phyloP scores from a whole-genome alignment of 768 basidiomycete species.

The Amanita pseudoporphyria region DNA sequence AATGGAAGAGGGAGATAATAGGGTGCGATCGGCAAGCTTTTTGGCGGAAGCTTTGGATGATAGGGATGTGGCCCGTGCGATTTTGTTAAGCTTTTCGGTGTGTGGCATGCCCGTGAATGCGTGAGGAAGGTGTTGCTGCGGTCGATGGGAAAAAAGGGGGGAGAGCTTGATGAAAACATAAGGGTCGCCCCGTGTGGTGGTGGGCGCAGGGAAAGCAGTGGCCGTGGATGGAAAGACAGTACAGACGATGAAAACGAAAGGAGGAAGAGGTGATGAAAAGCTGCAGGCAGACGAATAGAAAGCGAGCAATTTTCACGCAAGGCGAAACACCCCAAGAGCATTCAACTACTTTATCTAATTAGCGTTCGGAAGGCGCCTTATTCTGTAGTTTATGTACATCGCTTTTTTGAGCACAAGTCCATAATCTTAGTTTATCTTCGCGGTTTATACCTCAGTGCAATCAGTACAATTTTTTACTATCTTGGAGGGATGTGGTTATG shows the following conservation, averaged over 20 bases:
- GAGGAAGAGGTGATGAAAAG: neutral
- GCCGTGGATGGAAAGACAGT: neutral
- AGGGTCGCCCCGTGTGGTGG: neutral
- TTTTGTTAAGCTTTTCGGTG: slow-evolving; percentile 14
- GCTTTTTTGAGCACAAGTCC: neutral
- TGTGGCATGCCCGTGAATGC: slow-evolving; percentile 13
- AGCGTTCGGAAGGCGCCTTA: neutral
- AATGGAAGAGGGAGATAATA: neutral
- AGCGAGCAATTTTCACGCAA: neutral
- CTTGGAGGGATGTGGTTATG: too few species aligned
- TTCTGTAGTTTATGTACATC: neutral
- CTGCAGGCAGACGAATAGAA: too few species aligned
- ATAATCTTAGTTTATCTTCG: neutral
- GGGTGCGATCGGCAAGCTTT: slow-evolving; percentile 5
- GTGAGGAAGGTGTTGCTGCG: neutral
- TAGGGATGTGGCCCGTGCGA: slow-evolving; percentile 16
- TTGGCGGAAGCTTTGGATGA: slow-evolving; percentile 16
- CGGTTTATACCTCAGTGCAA: too few species aligned
- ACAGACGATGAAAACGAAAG: neutral
- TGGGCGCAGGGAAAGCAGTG: neutral
- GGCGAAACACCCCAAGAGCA: neutral
- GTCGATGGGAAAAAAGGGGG: neutral
- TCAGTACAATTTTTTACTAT: too few species aligned
- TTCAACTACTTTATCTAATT: neutral
- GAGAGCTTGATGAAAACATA: neutral